phyloP scores from a whole-genome alignment of 805 yeast species.

The Diddensiella transvaalensis region DNA sequence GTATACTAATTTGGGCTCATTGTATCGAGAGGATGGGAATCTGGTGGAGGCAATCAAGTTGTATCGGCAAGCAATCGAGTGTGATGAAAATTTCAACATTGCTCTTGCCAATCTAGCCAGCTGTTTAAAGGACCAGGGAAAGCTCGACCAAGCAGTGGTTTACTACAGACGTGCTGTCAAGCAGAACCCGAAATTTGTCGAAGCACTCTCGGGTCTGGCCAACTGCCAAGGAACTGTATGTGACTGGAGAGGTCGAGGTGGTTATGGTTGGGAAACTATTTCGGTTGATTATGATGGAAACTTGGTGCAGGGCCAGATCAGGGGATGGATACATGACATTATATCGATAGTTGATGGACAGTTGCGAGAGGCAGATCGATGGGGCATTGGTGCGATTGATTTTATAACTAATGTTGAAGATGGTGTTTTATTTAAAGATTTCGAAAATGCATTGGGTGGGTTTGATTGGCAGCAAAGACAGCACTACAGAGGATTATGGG shows the following conservation, averaged over 20 bases:
- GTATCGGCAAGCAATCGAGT: constrained; percentile 31
- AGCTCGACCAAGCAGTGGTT: constrained; percentile 29
- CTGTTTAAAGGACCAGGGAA: constrained; percentile 32
- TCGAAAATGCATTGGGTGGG: constrained; percentile 13
- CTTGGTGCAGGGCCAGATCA: constrained; percentile 17
- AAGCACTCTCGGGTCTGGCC: constrained; percentile 33
- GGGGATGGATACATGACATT: constrained; percentile 31
- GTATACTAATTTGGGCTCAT: constrained; percentile 33
- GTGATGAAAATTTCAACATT: constrained; percentile 30
- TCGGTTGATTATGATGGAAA: constrained; percentile 28
- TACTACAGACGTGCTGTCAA: constrained; percentile 31
- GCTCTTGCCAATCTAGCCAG: constrained; percentile 35
- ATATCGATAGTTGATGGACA: constrained; percentile 25
- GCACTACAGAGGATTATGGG: constrained; percentile 12
- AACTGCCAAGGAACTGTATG: constrained; percentile 31
- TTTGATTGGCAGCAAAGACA: constrained; percentile 17
- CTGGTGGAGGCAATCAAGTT: constrained; percentile 28
- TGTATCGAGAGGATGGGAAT: constrained; percentile 32
- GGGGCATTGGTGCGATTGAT: constrained; percentile 30
- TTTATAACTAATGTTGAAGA: constrained; percentile 4
- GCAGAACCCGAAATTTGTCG: constrained; percentile 30
- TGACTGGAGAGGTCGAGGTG: constrained; percentile 33
- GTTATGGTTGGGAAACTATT: constrained; percentile 25
- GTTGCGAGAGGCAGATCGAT: constrained; percentile 21
- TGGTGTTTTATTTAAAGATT: constrained; percentile 12